Evolutionary conservation across 1,284 basidiomycete species (phyloP), one percentile per base, ranked within the genome.

Genomic region (Apiotrichum mycotoxinovorans): DNA sequence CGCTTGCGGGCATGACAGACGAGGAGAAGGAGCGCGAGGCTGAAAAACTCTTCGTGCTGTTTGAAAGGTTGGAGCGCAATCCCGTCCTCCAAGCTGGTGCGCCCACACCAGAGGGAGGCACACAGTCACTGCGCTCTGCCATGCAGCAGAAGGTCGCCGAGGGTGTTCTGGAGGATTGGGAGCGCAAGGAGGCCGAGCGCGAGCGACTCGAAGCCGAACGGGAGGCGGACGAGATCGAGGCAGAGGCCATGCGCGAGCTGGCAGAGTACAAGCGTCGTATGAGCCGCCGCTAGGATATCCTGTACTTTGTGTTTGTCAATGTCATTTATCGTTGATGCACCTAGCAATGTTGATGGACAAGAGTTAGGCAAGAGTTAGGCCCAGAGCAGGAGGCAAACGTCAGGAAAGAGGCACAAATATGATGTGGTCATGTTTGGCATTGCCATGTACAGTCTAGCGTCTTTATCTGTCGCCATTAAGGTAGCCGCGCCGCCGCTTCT

Each of bases 21-120:
- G 91, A 92, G 69, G 91, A 96, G 79, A 93, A 92, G 73, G 89
- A 94, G 70, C 79, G 79, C 17, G 93, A 97, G 78, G 88, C 91
- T 45, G 92, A 95, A 78, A 87, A 86, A 69, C 79, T 97, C 44
- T 91, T 95, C 69, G 85, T 87, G 25, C 80, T 96, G 20, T 96
- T 97, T 70, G 89, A 95, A 62, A 80, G 91, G 50, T 79, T 96
- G 66, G 88, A 92, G 72, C 84, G 80, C 73, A 87, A 79, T 53
- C 79, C 78, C 2, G 72, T 80, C 4, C 73, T 80, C 30, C 62
- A 54, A 14, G 64, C 72, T 1, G 67, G 68, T 33, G 71, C 70
- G 46, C 72, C 73, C 2, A 63, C 66, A 17, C 42, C 57, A 1
- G 56, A 56, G 8, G 62, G 56, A 5, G 56, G 63, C 8, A 67